Base-by-base conservation (phyloP, 352 stramenopile species). In the Phytophthora citricola region DNA sequence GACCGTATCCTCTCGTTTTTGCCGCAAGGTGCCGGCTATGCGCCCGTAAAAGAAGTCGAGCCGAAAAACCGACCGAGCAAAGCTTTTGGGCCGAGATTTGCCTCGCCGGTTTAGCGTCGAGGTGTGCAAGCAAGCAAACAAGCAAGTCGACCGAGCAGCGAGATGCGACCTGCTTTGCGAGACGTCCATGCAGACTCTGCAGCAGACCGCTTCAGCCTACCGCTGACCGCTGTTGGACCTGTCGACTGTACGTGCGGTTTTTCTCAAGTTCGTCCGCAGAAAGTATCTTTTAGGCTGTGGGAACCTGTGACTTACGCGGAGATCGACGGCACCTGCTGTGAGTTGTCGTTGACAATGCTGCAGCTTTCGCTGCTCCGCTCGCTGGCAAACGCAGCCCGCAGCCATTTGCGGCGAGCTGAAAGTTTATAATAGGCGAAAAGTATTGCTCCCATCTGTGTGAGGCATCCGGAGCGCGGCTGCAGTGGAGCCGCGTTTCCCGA, bases 391-490 rank as follows among this genome's bases (percentile, higher is more conserved):
- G 39, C 47, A 51, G 49, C 46, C 40, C 48, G 31, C 58, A 63
- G 45, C 44, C 34, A 50, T 20, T 36, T 2, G 17, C 46, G 5
- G 45, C 22, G 5, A 15, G 17, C 15, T 4, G 29, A 36, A 14
- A 36, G 8, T 11, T 36, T 36, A 31, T 20, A 20, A 20, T 20
- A 20, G 17, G 14, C 40, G 11, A 66, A 69, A 52, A 68, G 26
- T 63, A 57, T 59, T 46, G 48, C 41, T 22, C 40, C 47, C 63
- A 71, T 71, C 63, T 71, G 55, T 46, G 36, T 67, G 50, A 60
- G 32, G 55, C 54, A 52, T 58, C 52, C 29, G 20, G 52, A 58
- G 17, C 22, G 46, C 50, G 60, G 61, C 61, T 51, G 61, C 61
- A 51, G 54, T 40, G 36, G 62, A 60, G 26, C 45, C 38, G 36